Conservation (phyloP, 2,329 filamentous ascomycete species). For the Zymoseptoria pseudotritici region DNA sequence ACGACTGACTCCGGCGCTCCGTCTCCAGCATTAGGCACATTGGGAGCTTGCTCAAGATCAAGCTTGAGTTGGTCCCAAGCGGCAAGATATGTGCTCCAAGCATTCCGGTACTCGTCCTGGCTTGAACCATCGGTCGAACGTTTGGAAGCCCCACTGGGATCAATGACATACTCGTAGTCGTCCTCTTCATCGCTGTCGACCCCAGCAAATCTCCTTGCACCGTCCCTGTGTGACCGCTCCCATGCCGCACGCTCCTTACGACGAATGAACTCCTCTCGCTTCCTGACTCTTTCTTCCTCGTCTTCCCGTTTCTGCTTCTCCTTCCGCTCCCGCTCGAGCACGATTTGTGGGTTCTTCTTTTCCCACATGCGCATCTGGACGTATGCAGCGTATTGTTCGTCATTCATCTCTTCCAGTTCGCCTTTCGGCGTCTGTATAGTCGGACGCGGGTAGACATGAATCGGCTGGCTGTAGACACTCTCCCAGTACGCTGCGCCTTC, state of each 20-base stretch:
- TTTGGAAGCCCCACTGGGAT: conserved; percentile 8
- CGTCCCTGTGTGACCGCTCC: conserved; percentile 28
- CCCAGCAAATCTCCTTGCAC: conserved; percentile 31
- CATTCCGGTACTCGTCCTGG: conserved; percentile 18
- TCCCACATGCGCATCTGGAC: conserved; percentile 93
- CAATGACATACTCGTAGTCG: conserved; percentile 50
- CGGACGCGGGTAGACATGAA: conserved; percentile 73
- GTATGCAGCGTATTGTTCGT: conserved; percentile 83
- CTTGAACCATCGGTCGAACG: not conserved
- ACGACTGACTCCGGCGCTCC: conserved; percentile 4
- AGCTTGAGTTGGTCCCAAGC: conserved; percentile 27
- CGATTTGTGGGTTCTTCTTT: conserved; percentile 75
- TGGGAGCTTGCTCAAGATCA: conserved; percentile 13
- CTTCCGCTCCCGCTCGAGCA: conserved; percentile 64
- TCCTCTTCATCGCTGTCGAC: conserved; percentile 32
- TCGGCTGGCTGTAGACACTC: conserved; percentile 88
- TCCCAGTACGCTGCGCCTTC: conserved; percentile 96
- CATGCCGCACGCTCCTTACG: conserved; percentile 30
- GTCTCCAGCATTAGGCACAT: conserved; percentile 1
- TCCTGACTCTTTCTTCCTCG: conserved; percentile 35
- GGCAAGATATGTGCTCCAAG: conserved; percentile 23
- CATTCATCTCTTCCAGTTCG: conserved; percentile 73
- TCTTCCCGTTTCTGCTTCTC: conserved; percentile 45
- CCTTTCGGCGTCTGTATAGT: conserved; percentile 47
- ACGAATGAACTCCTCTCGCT: conserved; percentile 36